Conservation (phyloP, 371 early-diverging fungal species). For the Funneliformis caledonium region DNA sequence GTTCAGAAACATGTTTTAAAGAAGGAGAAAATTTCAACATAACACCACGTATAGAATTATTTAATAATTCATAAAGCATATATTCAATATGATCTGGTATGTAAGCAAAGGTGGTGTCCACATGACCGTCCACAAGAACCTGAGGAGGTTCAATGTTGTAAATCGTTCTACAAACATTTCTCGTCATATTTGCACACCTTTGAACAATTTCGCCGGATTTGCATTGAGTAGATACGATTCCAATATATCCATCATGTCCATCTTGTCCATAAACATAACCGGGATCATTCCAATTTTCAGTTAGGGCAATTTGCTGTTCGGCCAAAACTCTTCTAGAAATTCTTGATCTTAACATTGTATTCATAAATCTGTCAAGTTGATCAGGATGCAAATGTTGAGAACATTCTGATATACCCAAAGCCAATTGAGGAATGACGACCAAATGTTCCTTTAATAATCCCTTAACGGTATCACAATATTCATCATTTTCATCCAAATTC, state of each 20-base stretch:
- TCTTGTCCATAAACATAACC: conserved; percentile 45
- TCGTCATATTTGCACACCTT: conserved; percentile 47
- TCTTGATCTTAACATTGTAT: conserved; percentile 86
- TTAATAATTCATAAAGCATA: conserved; percentile 90
- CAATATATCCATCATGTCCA: conserved; percentile 57
- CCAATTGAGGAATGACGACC: conserved; percentile 84
- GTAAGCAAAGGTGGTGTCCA: conserved; percentile 68
- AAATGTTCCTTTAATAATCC: conserved; percentile 75
- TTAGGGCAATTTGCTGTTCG: conserved; percentile 90
- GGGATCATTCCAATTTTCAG: conserved; percentile 59
- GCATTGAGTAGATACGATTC: conserved; percentile 64
- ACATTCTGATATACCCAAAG: conserved; percentile 85
- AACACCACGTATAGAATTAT: conserved; percentile 80
- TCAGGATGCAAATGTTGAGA: conserved; percentile 60
- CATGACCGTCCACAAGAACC: conserved; percentile 68
- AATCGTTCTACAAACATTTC: conserved; percentile 43
- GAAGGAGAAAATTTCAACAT: conserved; percentile 45
- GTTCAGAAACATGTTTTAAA: neutral
- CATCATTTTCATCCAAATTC: conserved; percentile 73
- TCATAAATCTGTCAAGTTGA: conserved; percentile 85
- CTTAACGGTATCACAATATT: conserved; percentile 76
- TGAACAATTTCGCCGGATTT: conserved; percentile 57
- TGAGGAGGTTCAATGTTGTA: conserved; percentile 46
- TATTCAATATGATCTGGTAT: conserved; percentile 94
- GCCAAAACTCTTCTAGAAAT: conserved; percentile 91